phyloP scores from a whole-genome alignment of 805 yeast genomes.

The Teunomyces atbi region DNA sequence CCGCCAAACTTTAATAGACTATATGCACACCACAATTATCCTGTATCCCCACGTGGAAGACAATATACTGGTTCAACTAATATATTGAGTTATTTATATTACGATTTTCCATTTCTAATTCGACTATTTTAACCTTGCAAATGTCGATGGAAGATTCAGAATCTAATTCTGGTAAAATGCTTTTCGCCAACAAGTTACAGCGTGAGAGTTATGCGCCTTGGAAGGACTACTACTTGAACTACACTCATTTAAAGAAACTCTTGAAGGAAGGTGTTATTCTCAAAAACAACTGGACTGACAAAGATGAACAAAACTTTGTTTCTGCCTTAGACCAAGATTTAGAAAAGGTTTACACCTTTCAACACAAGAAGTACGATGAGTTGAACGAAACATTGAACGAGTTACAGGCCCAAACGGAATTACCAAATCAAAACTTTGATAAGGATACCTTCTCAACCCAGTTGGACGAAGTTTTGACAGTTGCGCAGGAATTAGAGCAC shows the following conservation, averaged over 20 bases:
- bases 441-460: conserved; percentile 60
- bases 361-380: conserved; percentile 62
- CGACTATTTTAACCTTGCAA: background rate
- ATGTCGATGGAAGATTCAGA: conserved; percentile 4
- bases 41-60: conserved; percentile 3
- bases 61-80: background rate
- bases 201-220: conserved; percentile 86
- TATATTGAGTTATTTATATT: conserved; percentile 1
- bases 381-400: conserved; percentile 62
- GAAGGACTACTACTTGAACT: conserved; percentile 70
- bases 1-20: background rate
- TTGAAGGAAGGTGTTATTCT: conserved; percentile 64
- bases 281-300: conserved; percentile 58
- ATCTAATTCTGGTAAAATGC: conserved; percentile 46
- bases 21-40: background rate
- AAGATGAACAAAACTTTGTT: conserved; percentile 71
- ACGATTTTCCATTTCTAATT: conserved; percentile 1
- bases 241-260: conserved; percentile 61
- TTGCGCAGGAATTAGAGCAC: conserved; percentile 83
- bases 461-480: conserved; percentile 69
- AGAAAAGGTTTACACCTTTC: conserved; percentile 77
- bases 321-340: conserved; percentile 63
- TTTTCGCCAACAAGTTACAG: conserved; percentile 81
- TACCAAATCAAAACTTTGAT: conserved; percentile 44
- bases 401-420: conserved; percentile 58